Conservation (phyloP, 352 stramenopile genomes). For the Phytophthora fragariae region DNA sequence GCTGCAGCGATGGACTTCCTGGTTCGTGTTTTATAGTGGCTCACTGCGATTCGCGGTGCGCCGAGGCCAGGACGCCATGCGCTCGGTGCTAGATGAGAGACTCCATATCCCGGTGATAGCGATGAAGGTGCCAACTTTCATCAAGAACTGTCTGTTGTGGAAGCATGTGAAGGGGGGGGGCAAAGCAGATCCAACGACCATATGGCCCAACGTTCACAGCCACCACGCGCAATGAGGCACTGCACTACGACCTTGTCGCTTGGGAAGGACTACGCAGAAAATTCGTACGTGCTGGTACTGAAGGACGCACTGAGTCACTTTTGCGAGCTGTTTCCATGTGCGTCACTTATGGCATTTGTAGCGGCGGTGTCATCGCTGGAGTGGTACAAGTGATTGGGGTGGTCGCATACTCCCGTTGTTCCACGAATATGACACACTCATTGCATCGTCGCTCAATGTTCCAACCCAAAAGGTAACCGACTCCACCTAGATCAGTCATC, state of each 20-base stretch:
- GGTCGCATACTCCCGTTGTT: too few species aligned
- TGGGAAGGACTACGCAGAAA: neutral
- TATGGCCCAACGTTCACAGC: neutral
- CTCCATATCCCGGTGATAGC: conserved; percentile 6
- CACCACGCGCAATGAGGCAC: neutral
- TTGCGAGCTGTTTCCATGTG: too few species aligned
- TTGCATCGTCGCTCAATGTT: too few species aligned
- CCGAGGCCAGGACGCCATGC: conserved; percentile 15
- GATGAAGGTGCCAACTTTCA: neutral
- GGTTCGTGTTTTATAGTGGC: conserved; percentile 15
- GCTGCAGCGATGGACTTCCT: conserved; percentile 5
- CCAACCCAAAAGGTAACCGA: too few species aligned
- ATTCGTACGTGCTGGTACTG: too few species aligned
- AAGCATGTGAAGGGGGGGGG: conserved; percentile 2
- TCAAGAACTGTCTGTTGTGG: neutral
- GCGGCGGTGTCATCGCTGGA: too few species aligned
- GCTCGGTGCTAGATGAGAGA: neutral
- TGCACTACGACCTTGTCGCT: neutral
- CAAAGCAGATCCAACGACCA: neutral
- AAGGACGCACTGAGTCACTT: too few species aligned
- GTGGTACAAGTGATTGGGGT: too few species aligned
- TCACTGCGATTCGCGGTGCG: conserved; percentile 11
- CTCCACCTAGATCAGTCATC: too few species aligned
- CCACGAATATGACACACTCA: too few species aligned
- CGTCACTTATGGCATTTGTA: too few species aligned